Conservation (phyloP, 805 yeast genomes). For the Saccharomycopsis javanensis region DNA sequence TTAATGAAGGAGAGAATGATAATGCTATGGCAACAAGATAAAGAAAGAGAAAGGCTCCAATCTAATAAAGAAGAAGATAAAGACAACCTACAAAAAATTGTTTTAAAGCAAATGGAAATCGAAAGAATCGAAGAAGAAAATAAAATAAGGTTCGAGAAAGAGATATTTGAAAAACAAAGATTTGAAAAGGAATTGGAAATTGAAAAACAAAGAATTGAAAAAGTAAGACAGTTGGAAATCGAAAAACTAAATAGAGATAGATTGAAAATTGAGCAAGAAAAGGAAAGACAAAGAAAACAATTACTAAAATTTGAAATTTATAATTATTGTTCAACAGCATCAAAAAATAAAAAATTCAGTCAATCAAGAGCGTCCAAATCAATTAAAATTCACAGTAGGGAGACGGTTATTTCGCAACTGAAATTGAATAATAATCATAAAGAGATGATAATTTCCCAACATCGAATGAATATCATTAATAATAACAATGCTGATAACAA, state of each 20-base stretch:
- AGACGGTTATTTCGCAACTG: neutral
- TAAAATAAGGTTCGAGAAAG: neutral
- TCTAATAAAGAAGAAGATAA: neutral
- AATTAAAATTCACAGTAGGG: neutral
- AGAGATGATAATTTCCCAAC: slow-evolving; percentile 1
- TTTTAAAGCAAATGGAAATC: neutral
- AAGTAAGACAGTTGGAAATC: neutral
- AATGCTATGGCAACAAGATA: neutral
- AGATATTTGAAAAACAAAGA: neutral
- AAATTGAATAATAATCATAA: neutral
- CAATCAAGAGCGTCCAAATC: neutral
- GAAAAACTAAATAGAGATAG: neutral
- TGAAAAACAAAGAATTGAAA: neutral
- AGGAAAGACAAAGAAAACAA: neutral
- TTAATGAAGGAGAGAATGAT: neutral
- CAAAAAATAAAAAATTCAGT: neutral
- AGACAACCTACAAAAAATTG: neutral
- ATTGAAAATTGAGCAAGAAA: neutral
- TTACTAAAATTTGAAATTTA: neutral
- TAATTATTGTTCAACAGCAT: neutral
- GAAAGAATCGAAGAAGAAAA: slow-evolving; percentile 1
- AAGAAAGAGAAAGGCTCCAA: no score
- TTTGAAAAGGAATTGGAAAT: neutral
- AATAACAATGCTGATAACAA: neutral
- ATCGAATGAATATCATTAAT: neutral